These are phyloP conservation scores for Nicotiana obtusifolia DNA, from an alignment of 257 asterid species.

Conservation along the genomic window DNA sequence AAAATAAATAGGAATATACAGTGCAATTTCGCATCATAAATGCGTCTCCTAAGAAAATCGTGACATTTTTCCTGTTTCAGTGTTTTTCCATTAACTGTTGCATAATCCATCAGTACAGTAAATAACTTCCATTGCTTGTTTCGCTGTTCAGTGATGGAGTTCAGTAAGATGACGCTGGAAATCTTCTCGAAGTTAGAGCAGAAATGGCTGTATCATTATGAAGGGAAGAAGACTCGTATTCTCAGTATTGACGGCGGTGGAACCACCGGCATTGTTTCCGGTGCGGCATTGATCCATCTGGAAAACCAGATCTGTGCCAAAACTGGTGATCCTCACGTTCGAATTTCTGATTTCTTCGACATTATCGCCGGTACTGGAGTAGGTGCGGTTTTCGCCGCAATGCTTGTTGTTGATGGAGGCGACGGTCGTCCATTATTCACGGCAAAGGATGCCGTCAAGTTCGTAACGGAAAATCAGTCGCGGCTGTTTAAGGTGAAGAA, in stretches of 20 bases:
- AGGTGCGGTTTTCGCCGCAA: constrained; percentile 76
- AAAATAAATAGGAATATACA: background rate
- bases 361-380: constrained; percentile 80
- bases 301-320: constrained; percentile 79
- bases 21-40: constrained; percentile 30
- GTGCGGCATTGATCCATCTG: constrained; percentile 55
- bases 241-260: constrained; percentile 87
- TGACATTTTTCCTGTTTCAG: constrained; percentile 49
- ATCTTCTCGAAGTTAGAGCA: constrained; percentile 88
- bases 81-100: constrained; percentile 17
- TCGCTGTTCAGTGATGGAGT: constrained; percentile 38
- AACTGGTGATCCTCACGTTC: constrained; percentile 58
- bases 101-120: background rate
- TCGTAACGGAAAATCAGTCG: constrained; percentile 38
- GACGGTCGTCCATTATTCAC: constrained; percentile 65
- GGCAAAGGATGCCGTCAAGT: constrained; percentile 53
- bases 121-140: background rate
- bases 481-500: constrained; percentile 35
- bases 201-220: constrained; percentile 81
- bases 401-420: constrained; percentile 71
- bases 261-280: constrained; percentile 53
- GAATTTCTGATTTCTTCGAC: constrained; percentile 76
- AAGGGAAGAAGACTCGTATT: constrained; percentile 68
- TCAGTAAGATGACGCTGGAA: constrained; percentile 69
- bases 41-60: constrained; percentile 46